Conservation (phyloP, 495 filamentous ascomycete species). For the Parathielavia hyrcaniae region DNA sequence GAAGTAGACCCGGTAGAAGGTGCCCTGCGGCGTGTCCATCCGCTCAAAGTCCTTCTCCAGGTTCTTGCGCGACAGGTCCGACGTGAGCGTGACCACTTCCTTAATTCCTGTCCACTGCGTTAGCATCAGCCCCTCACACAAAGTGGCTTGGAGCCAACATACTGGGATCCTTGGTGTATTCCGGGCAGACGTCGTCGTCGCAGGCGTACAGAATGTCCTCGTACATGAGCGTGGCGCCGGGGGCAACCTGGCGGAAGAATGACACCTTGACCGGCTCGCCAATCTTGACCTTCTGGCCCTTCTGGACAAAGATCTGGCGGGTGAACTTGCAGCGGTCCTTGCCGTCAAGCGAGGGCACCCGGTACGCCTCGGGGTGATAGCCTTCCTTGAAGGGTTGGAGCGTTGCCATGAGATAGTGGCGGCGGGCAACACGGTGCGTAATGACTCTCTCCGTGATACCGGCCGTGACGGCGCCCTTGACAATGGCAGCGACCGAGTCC, state of each 20-base stretch:
- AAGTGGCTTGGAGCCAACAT: slow-evolving; percentile 42
- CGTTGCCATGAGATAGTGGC: slow-evolving; percentile 98
- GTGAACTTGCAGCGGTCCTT: slow-evolving; percentile 99
- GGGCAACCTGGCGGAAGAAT: slow-evolving; percentile 97
- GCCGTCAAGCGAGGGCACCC: slow-evolving; percentile 90
- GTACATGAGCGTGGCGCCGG: slow-evolving; percentile 97
- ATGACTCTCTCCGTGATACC: slow-evolving; percentile 96
- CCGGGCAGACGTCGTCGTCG: slow-evolving; percentile 95
- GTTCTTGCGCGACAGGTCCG: slow-evolving; percentile 94
- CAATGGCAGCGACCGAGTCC: slow-evolving; percentile 71
- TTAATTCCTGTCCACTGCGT: slow-evolving; percentile 73
- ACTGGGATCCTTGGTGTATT: slow-evolving; percentile 99
- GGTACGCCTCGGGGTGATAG: slow-evolving; percentile 95
- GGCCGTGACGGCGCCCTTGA: slow-evolving; percentile 72
- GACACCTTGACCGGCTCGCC: slow-evolving; percentile 98
- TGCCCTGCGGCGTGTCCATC: slow-evolving; percentile 98
- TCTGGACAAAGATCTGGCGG: slow-evolving; percentile 96
- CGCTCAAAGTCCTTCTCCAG: slow-evolving; percentile 98
- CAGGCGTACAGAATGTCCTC: slow-evolving; percentile 98
- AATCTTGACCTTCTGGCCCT: slow-evolving; percentile 97
- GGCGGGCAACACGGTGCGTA: slow-evolving; percentile 93
- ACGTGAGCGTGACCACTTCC: slow-evolving; percentile 96
- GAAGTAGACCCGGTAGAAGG: slow-evolving; percentile 85
- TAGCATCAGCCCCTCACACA: slow-evolving; percentile 20
- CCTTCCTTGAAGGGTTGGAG: slow-evolving; percentile 98